Evolutionary conservation across 768 basidiomycete genomes (phyloP).

Genomic region (Boletus tomentosulus): DNA sequence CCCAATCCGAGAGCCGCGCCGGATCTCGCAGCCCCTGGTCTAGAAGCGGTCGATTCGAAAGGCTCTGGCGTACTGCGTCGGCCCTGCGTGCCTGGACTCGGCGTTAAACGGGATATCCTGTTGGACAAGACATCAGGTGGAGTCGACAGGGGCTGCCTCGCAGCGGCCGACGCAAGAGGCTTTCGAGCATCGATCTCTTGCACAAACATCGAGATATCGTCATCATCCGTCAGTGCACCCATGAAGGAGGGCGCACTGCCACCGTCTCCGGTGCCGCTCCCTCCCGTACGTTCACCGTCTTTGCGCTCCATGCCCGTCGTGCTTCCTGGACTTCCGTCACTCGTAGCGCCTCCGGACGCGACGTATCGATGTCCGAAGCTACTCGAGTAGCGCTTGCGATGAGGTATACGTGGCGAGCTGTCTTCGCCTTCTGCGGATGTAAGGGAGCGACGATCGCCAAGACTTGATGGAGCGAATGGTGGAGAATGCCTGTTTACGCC

Average conservation of each 20-base stretch:
- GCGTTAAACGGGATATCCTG: not conserved
- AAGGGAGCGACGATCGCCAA: conserved; percentile 41
- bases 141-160: conserved; percentile 9
- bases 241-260: conserved; percentile 38
- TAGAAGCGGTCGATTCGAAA: conserved; percentile 1
- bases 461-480: conserved; percentile 40
- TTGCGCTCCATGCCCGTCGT: conserved; percentile 13
- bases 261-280: conserved; percentile 20
- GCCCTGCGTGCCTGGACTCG: conserved; percentile 5
- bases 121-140: not conserved
- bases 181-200: conserved; percentile 71
- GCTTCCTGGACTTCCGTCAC: conserved; percentile 30
- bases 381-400: conserved; percentile 68
- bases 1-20: conserved; percentile 13
- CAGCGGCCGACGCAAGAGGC: conserved; percentile 41
- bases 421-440: conserved; percentile 35
- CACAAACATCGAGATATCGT: conserved; percentile 74
- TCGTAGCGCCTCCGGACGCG: conserved; percentile 39
- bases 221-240: conserved; percentile 57
- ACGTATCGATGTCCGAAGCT: conserved; percentile 73
- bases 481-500: conserved; percentile 35
- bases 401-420: conserved; percentile 21
- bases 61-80: not conserved
- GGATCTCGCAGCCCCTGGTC: not conserved
- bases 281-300: conserved; percentile 18